Evolutionary conservation across 345 rosid species (phyloP), one percentile per base, ranked within the genome.

Genomic region (Citrus australasica): DNA sequence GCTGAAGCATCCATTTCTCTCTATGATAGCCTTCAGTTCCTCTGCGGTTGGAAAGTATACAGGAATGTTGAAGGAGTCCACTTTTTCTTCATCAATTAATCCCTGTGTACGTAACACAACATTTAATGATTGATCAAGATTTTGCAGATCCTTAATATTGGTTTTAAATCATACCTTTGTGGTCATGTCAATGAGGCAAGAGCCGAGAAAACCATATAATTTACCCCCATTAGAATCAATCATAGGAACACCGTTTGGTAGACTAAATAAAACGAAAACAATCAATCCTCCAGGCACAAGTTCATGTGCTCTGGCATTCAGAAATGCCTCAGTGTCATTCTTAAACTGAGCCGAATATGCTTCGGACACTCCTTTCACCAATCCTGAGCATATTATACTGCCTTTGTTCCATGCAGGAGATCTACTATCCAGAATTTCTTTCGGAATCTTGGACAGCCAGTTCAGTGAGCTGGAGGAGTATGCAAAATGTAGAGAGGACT

Each of bases 31-130:
- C n/a, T 46, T 33, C 25, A 80, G 48, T 32, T 80, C 79, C 27
- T n/a, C 3, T 2, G 48, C 1, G 14, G 38, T 19, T 46, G 75
- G 55, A 25, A 21, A 22, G 30, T 74, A 59, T 7, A 60, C 0
- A 16, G 82, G 74, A 9, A 79, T 7, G 61, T 79, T 79, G 55
- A 79, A 79, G 16, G 70, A 68, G 16, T 80, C 69, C 64, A 80
- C 56, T 69, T 80, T 69, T 16, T 59, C 79, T 61, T 75, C 65
- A 61, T 38, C 69, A 2, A 75, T 1, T 7, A 68, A 3, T 27
- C 82, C 82, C 75, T 75, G 28, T 27, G 60, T 10, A 0, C 0
- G 60, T 10, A 3, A 1, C n/a, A 3, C n/a, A 68, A n/a, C 40
- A 10, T 4, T 63, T 28, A 16, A 27, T 53, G 58, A 53, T 16